A percentile compares a stretch with the other conserved stretches of the same genome.
These are phyloP conservation scores for Begonia peltatifolia DNA, from an alignment of 306 rosid species.

Conservation along the genomic window DNA sequence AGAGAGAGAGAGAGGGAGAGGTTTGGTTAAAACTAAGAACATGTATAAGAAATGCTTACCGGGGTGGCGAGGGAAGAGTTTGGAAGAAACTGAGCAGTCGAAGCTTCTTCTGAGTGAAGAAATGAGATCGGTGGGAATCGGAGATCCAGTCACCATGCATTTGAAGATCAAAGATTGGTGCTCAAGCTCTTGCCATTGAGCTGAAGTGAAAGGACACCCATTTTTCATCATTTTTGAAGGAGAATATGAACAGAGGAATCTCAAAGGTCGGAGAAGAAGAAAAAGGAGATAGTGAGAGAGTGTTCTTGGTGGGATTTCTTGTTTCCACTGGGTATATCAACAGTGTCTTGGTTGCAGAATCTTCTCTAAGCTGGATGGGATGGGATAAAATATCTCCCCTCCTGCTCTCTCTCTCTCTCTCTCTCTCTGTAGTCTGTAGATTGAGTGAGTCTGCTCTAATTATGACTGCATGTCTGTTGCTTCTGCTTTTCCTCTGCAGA, in stretches of 20 bases:
- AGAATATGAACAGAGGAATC: conserved; percentile 30
- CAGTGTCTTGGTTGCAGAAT: conserved; percentile 20
- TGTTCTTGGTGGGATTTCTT: conserved; percentile 13
- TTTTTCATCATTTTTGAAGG: conserved; percentile 11
- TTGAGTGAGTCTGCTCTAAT: conserved; percentile 47
- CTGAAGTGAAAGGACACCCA: conserved; percentile 67
- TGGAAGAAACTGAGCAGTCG: conserved; percentile 57
- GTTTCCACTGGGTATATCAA: conserved; percentile 5
- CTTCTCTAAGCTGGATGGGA: conserved; percentile 35
- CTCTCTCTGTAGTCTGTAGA: conserved; percentile 1
- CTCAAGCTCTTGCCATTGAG: conserved; percentile 98
- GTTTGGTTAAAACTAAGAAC: not conserved
- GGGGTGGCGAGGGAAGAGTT: conserved; percentile 75
- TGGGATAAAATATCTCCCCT: conserved; percentile 3
- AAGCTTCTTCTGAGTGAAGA: conserved; percentile 69
- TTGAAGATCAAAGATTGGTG: conserved; percentile 93
- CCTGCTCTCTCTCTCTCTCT: not conserved
- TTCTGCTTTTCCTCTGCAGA: conserved; percentile 38
- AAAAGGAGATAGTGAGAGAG: not conserved
- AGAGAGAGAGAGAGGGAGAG: not conserved
- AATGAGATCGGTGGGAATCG: conserved; percentile 82
- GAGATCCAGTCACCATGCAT: conserved; percentile 79
- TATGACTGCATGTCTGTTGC: conserved; percentile 75
- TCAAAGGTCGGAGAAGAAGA: conserved; percentile 7
- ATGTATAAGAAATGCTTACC: conserved; percentile 21